Evolutionary conservation across 305 asterid genomes (phyloP), one percentile per base, ranked within the genome.

Genomic region (Solanum chacoense): DNA sequence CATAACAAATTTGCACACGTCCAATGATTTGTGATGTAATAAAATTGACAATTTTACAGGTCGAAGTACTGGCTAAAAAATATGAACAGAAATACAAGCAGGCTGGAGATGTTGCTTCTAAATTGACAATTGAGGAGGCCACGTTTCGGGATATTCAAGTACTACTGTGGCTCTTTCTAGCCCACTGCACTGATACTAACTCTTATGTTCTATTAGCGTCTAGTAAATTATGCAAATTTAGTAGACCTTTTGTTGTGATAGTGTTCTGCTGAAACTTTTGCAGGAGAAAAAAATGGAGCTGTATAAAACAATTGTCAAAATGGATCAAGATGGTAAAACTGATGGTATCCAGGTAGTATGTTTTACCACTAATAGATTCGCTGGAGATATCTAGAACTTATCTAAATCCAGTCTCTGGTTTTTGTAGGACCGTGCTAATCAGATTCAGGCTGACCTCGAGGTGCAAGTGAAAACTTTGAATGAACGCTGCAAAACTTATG

Each of bases 111-210:
- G 98, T 97, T 72, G 98, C 98, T 77, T 97, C 99, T 50, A 97
- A 95, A 91, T 94, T 97, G 92, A 93, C 99, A 24, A 93, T 95
- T 87, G 97, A 97, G 93, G 99, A 97, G 94, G 96, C 99, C 85
- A 96, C 99, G 26, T 97, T 96, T 93, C 96, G 98, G 36, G 99
- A 97, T 93, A 94, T 97, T 95, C 99, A 97, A 98, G 99, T 97
- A 91, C 76, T 67, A 69, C 13, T 84, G 85, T 34, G 11, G 74
- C 88, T 77, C 87, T 59, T 40, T 72, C 28, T 87, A 65, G 65
- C 76, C 55, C 78, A 40, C 73, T 85, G 67, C 73, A 28, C 26
- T 40, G 65, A 40, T 80, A 26, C 85, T 78, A 80, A 40, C 69
- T 80, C 69, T 80, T 80, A 9, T 80, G 67, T 26, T 80, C 85